Percentiles rank a stretch among this genome's conserved stretches.
Evolutionary conservation across 108 stramenopile species (phyloP).

Genomic region (Epipyxis sp.): DNA sequence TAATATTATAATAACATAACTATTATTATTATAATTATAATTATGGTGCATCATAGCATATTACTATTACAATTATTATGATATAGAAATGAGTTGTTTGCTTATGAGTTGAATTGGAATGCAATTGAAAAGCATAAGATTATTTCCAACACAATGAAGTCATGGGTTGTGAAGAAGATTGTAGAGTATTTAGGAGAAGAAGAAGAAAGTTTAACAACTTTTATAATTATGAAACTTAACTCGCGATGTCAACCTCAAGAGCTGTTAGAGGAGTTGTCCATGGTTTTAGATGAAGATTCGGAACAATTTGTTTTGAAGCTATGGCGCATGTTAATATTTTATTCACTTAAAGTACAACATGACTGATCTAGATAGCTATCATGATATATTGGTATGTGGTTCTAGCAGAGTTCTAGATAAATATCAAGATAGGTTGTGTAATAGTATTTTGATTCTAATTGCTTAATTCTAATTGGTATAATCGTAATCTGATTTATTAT

Average conservation of each 20-base stretch:
- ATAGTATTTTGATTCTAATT: too few species aligned
- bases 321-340: not conserved
- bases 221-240: not conserved
- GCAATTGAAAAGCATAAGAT: not conserved
- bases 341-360: too few species aligned
- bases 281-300: not conserved
- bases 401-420: too few species aligned
- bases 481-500: too few species aligned
- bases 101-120: not conserved
- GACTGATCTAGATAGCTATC: too few species aligned
- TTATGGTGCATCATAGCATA: too few species aligned
- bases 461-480: too few species aligned
- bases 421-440: too few species aligned
- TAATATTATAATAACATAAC: too few species aligned
- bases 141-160: not conserved
- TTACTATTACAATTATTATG: too few species aligned
- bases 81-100: not conserved
- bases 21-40: too few species aligned
- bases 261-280: not conserved
- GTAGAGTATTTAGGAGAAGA: not conserved
- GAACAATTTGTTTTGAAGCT: not conserved
- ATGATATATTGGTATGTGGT: too few species aligned
- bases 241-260: not conserved
- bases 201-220: not conserved
- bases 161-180: not conserved